Evolutionary conservation across 352 stramenopile genomes (phyloP).

Genomic region (Lagenidium sp.): DNA sequence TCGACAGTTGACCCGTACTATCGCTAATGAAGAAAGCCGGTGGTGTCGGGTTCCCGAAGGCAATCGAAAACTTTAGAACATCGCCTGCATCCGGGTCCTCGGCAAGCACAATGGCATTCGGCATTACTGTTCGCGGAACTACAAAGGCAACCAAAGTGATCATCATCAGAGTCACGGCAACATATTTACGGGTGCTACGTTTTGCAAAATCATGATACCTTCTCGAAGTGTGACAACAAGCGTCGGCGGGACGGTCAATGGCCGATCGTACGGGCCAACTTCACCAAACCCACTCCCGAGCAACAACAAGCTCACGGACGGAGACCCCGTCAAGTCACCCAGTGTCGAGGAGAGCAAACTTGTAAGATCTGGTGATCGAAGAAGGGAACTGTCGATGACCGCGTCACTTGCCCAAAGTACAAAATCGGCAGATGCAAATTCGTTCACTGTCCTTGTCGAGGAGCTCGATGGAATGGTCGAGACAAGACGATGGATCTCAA

Average conservation of each 20-base stretch:
- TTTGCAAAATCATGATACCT: conserved; percentile 25
- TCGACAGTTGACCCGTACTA: conserved; percentile 6
- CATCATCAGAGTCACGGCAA: too few relatives aligned
- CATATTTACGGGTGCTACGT: too few relatives aligned
- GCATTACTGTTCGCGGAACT: too few relatives aligned
- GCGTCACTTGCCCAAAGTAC: conserved; percentile 18
- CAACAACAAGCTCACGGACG: conserved; percentile 18
- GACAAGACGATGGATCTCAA: conserved; percentile 26
- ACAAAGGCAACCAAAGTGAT: too few relatives aligned
- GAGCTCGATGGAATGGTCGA: not conserved
- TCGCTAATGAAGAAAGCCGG: conserved; percentile 8
- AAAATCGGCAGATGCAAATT: conserved; percentile 14
- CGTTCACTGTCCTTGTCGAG: not conserved
- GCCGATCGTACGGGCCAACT: conserved; percentile 30
- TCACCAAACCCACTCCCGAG: conserved; percentile 37
- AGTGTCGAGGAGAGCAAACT: not conserved
- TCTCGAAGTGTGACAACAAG: conserved; percentile 29
- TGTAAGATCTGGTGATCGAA: conserved; percentile 28
- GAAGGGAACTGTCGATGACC: conserved; percentile 1
- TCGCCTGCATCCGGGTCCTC: conserved; percentile 12
- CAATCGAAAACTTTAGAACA: conserved; percentile 4
- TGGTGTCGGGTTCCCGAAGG: conserved; percentile 6
- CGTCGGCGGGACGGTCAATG: conserved; percentile 10
- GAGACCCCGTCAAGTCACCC: conserved; percentile 3
- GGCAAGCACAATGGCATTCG: conserved; percentile 1